A percentile compares a stretch with the other conserved stretches of the same genome.
Conservation (phyloP, 345 rosid genomes). For the Linum usitatissimum region DNA sequence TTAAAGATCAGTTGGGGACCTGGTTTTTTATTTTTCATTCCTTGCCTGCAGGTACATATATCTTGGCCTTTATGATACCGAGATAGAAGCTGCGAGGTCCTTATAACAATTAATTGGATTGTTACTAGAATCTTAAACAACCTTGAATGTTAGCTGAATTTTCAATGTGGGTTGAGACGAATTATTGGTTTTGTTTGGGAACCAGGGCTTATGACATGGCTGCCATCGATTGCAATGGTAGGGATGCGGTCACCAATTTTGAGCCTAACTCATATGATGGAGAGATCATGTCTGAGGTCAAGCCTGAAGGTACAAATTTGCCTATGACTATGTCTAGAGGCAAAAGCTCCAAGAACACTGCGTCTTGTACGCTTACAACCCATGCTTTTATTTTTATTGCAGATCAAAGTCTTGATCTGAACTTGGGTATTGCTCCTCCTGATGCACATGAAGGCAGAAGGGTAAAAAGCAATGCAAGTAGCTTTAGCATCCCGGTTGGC, state of each 20-base stretch:
- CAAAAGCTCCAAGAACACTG: background rate
- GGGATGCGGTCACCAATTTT: conserved; percentile 90
- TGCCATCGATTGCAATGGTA: conserved; percentile 73
- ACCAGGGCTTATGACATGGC: conserved; percentile 93
- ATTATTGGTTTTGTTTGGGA: conserved; percentile 14
- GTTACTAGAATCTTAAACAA: background rate
- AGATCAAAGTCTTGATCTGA: conserved; percentile 34
- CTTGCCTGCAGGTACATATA: conserved; percentile 71
- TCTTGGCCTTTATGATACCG: conserved; percentile 86
- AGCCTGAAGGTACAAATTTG: conserved; percentile 20
- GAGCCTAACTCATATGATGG: conserved; percentile 53
- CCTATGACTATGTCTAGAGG: background rate
- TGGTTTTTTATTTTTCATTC: conserved; percentile 21
- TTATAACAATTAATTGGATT: conserved; percentile 10
- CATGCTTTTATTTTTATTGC: background rate
- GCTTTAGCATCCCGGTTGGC: too few species aligned
- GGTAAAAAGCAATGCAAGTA: too few species aligned
- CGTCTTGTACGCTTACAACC: background rate
- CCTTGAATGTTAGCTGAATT: conserved; percentile 1
- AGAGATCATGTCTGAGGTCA: conserved; percentile 25
- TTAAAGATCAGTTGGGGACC: conserved; percentile 4
- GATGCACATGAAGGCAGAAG: background rate
- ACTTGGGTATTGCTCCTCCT: conserved; percentile 49
- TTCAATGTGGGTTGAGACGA: background rate
- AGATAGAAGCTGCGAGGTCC: conserved; percentile 95